These are phyloP conservation scores for Excoecaria cochinchinensis DNA, from an alignment of 345 rosid species.

Conservation along the genomic window DNA sequence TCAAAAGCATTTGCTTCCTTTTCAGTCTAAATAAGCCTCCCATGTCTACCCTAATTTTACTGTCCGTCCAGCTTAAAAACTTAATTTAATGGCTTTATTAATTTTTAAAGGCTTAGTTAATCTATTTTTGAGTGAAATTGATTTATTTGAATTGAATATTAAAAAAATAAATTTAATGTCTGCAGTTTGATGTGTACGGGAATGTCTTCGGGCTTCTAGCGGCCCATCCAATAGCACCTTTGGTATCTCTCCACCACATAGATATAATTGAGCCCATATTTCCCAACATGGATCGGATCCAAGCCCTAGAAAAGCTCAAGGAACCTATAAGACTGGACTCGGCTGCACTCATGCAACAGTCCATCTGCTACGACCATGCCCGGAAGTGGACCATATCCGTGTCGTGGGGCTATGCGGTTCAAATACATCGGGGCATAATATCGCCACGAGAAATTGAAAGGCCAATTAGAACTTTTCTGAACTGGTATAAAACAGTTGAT, in stretches of 20 bases:
- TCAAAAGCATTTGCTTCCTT: too few species aligned
- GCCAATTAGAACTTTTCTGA: constrained; percentile 57
- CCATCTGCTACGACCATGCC: constrained; percentile 58
- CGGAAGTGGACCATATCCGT: constrained; percentile 69
- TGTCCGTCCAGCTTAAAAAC: too few species aligned
- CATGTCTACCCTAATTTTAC: too few species aligned
- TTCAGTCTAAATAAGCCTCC: too few species aligned
- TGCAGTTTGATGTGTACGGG: constrained; percentile 61
- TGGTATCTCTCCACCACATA: constrained; percentile 71
- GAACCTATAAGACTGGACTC: constrained; percentile 53
- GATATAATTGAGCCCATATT: constrained; percentile 63
- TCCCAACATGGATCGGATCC: constrained; percentile 46
- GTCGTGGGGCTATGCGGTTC: constrained; percentile 81
- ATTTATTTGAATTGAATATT: too few species aligned
- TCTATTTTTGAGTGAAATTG: too few species aligned
- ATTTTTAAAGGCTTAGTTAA: too few species aligned
- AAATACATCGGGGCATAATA: constrained; percentile 48
- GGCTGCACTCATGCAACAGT: constrained; percentile 61
- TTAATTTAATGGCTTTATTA: too few species aligned
- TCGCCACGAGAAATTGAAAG: constrained; percentile 48
- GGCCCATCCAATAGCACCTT: constrained; percentile 73
- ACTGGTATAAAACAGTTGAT: constrained; percentile 50
- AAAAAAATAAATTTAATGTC: too few species aligned
- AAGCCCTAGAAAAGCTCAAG: constrained; percentile 45
- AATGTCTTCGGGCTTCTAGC: constrained; percentile 59